These are phyloP conservation scores for Lepidium aucheri DNA, from an alignment of 345 rosid species.

Conservation along the genomic window DNA sequence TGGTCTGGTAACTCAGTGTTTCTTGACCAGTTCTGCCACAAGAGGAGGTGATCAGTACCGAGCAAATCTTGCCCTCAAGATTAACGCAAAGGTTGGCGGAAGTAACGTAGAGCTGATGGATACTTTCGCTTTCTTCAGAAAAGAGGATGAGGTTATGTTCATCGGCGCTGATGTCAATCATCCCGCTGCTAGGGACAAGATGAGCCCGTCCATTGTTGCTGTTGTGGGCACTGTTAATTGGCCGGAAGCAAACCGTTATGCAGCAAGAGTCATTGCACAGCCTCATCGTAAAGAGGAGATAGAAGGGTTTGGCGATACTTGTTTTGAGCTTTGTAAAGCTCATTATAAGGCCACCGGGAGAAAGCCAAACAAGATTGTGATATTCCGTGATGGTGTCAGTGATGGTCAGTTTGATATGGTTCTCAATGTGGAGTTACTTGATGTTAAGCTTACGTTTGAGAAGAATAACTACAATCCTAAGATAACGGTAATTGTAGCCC, in stretches of 20 bases:
- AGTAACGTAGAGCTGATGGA: constrained; percentile 71
- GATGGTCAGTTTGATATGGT: constrained; percentile 90
- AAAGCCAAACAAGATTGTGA: constrained; percentile 52
- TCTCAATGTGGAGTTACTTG: constrained; percentile 58
- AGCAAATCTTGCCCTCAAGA: constrained; percentile 72
- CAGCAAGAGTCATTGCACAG: constrained; percentile 64
- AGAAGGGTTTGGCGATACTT: constrained; percentile 51
- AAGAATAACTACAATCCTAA: constrained; percentile 41
- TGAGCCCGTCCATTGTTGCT: constrained; percentile 77
- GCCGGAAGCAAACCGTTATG: constrained; percentile 83
- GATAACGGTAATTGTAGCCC: constrained; percentile 67
- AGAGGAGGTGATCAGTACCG: constrained; percentile 52
- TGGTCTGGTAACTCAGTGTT: constrained; percentile 84
- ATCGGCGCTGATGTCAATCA: constrained; percentile 93
- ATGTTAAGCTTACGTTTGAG: constrained; percentile 40
- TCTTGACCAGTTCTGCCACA: constrained; percentile 39
- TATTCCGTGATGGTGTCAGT: constrained; percentile 89
- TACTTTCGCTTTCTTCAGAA: constrained; percentile 38
- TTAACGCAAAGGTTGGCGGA: constrained; percentile 96
- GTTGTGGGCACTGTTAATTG: constrained; percentile 80
- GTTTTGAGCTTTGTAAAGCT: constrained; percentile 52
- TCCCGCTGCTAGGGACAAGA: constrained; percentile 45
- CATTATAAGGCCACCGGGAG: constrained; percentile 41
- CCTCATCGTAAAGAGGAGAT: constrained; percentile 58
- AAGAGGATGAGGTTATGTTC: constrained; percentile 57